Evolutionary conservation across 306 rosid species (phyloP).

Genomic region (Trifolium repens): DNA sequence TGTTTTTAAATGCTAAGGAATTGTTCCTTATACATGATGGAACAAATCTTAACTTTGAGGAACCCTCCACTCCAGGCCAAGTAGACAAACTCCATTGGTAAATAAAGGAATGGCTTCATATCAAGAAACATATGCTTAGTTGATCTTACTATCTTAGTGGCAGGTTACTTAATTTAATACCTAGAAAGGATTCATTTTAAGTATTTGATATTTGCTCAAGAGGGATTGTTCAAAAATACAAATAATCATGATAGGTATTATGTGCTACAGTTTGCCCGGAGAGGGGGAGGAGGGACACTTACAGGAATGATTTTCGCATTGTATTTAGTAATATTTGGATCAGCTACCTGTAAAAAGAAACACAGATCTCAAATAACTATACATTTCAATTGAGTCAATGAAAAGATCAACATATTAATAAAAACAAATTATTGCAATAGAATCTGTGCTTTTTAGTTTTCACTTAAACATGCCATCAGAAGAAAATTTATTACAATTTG

Average conservation of each 20-base stretch:
- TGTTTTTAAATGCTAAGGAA: neutral
- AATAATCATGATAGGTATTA: neutral
- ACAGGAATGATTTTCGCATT: constrained; percentile 87
- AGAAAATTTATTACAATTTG: constrained; percentile 27
- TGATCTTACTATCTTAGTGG: neutral
- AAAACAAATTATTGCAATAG: constrained; percentile 4
- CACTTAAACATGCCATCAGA: neutral
- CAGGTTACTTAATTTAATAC: constrained; percentile 8
- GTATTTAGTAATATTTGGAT: constrained; percentile 77
- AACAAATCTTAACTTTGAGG: neutral
- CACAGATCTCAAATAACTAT: constrained; percentile 26
- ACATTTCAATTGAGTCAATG: constrained; percentile 30
- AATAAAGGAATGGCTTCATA: neutral
- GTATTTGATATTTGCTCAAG: neutral
- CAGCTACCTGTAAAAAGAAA: constrained; percentile 61
- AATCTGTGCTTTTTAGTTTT: neutral
- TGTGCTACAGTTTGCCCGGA: neutral
- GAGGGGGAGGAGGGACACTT: constrained; percentile 46
- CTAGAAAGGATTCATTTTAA: constrained; percentile 6
- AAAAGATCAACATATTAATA: constrained; percentile 12
- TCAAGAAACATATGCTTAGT: neutral
- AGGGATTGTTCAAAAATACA: neutral
- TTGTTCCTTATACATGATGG: neutral
- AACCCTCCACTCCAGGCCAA: neutral
- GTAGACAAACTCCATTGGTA: neutral